These are phyloP conservation scores for Phytopythium litorale DNA, from an alignment of 352 stramenopile genomes.

Conservation along the genomic window DNA sequence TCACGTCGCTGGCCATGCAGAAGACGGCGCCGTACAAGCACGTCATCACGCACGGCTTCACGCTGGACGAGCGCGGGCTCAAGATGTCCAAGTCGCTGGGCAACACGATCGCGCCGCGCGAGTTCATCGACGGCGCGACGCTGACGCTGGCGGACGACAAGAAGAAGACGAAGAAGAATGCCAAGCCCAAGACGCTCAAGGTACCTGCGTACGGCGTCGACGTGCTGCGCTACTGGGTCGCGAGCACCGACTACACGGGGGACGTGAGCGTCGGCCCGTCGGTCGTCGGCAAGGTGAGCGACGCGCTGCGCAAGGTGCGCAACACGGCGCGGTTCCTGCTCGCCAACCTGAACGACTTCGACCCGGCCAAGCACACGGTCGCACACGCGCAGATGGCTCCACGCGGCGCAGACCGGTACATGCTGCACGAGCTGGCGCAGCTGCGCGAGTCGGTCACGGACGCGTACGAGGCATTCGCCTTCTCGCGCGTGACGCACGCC, in stretches of 20 bases:
- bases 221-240: conserved; percentile 97
- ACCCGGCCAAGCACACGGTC: conserved; percentile 76
- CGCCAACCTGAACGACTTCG: conserved; percentile 94
- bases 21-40: conserved; percentile 91
- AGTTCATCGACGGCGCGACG: conserved; percentile 93
- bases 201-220: conserved; percentile 94
- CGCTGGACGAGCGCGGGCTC: conserved; percentile 96
- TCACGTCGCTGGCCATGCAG: conserved; percentile 91
- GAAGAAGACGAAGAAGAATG: conserved; percentile 75
- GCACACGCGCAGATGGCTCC: conserved; percentile 82
- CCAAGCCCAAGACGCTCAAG: conserved; percentile 56
- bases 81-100: conserved; percentile 99
- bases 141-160: conserved; percentile 65
- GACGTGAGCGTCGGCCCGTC: conserved; percentile 94
- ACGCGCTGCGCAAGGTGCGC: conserved; percentile 84
- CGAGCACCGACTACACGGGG: conserved; percentile 95
- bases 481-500: conserved; percentile 91
- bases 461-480: conserved; percentile 83
- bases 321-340: conserved; percentile 98
- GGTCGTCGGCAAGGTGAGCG: conserved; percentile 88
- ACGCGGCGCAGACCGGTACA: conserved; percentile 93
- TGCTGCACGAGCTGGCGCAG: conserved; percentile 89
- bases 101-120: conserved; percentile 93
- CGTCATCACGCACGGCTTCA: conserved; percentile 98
- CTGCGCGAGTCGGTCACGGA: conserved; percentile 86